Percentiles rank a stretch among this genome's conserved stretches.
These are phyloP conservation scores for Plantago elongata DNA, from an alignment of 257 asterid genomes.

Conservation along the genomic window DNA sequence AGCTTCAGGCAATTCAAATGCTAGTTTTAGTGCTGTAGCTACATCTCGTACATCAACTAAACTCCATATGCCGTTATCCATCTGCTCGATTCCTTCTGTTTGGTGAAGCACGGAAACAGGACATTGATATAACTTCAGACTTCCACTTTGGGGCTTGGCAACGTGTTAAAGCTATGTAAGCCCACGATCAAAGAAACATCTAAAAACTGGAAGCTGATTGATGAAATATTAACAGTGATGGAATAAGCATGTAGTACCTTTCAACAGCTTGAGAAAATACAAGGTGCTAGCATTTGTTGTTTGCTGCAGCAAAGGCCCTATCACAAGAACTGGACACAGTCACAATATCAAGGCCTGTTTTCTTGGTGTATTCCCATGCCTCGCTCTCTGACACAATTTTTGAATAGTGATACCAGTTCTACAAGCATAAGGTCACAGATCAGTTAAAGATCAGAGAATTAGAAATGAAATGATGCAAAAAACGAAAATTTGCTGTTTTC, in stretches of 20 bases:
- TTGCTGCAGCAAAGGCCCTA: slow-evolving; percentile 72
- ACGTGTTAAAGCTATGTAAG: too few species aligned
- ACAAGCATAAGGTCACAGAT: slow-evolving; percentile 15
- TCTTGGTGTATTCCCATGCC: slow-evolving; percentile 63
- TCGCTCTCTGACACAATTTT: slow-evolving; percentile 69
- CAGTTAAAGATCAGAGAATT: neutral
- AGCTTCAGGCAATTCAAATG: slow-evolving; percentile 56
- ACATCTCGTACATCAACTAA: slow-evolving; percentile 74
- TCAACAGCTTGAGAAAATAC: slow-evolving; percentile 50
- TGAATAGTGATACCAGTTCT: slow-evolving; percentile 79
- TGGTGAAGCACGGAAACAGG: neutral
- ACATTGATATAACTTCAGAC: too few species aligned
- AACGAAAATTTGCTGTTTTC: too few species aligned
- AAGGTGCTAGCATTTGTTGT: slow-evolving; percentile 56
- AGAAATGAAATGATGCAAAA: too few species aligned
- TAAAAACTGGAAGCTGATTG: too few species aligned
- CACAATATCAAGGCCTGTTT: slow-evolving; percentile 46
- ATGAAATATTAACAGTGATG: too few species aligned
- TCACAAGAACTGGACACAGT: slow-evolving; percentile 55
- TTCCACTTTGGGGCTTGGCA: too few species aligned
- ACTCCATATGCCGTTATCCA: slow-evolving; percentile 27
- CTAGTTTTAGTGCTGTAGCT: slow-evolving; percentile 48
- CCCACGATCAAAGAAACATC: too few species aligned
- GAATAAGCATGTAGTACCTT: slow-evolving; percentile 39
- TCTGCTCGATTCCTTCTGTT: slow-evolving; percentile 53